Evolutionary conservation across 257 asterid species (phyloP).

Genomic region (Solanum pimpinellifolium): DNA sequence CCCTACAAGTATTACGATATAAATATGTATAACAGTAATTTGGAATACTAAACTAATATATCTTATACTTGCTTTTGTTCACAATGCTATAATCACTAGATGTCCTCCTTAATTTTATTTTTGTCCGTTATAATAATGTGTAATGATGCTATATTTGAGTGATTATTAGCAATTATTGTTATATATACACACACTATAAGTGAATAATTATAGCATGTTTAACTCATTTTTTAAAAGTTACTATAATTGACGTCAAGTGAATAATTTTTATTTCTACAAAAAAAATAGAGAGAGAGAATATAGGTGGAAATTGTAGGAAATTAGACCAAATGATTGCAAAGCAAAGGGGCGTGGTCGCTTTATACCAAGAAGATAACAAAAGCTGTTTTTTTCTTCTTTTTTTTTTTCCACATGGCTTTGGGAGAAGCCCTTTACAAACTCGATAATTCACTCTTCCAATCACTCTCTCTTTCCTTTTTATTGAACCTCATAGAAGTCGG

Average conservation of each 20-base stretch:
- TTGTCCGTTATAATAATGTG: neutral
- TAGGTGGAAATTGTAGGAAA: neutral
- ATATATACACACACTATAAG: too few species aligned
- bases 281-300: neutral
- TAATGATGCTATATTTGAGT: neutral
- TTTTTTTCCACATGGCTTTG: neutral
- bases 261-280: neutral
- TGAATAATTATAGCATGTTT: neutral
- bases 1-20: neutral
- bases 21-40: neutral
- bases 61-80: neutral
- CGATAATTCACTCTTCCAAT: neutral
- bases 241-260: neutral
- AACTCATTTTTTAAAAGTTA: neutral
- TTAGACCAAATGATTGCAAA: neutral
- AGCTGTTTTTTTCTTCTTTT: neutral
- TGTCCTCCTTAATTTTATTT: neutral
- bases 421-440: neutral
- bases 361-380: neutral
- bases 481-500: neutral
- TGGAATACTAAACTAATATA: neutral
- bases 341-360: neutral
- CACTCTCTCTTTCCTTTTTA: neutral
- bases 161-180: too few species aligned
- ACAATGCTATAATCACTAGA: neutral